Evolutionary conservation across 768 basidiomycete species (phyloP), one percentile per base, ranked within the genome.

Genomic region (Sistotremastrum suecicum): DNA sequence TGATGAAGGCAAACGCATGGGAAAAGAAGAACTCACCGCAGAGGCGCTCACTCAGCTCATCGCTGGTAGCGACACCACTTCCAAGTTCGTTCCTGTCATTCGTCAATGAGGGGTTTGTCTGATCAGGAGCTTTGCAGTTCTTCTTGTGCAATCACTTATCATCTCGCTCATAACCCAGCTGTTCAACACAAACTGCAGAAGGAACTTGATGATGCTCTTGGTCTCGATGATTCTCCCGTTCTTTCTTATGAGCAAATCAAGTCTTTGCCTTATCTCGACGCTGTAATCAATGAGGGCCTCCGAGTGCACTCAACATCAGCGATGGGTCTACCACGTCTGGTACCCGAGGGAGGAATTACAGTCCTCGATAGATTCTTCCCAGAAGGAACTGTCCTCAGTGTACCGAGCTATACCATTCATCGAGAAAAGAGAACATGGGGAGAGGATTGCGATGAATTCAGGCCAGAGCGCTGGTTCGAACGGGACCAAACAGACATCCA

Each of bases 41-140:
- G 91, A 95, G 64, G 82, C 83, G 39, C 62, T 86, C 12, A 89
- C 88, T 1, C 75, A 89, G 41, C 70, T 91, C 11, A 89, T 91
- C 51, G 87, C 87, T 5, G 89, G 89, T 1, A 84, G 82, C 3
- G 90, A 95, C 55, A 95, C 90, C 1, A 94, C 91, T 0, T 90
- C 89, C 40, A 95, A 94, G 85, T 87, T 12, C 9, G 3, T 32
- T 30, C 29, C 38, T 34, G 30, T 33, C 29, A 1, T 41, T 9
- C 4, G 32, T 30, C 44, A 31, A 32, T 32, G 35, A 11, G 45
- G 31, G 4, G 8, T 11, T 11, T 37, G 12, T 34, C 31, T 37
- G 11, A 20, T 30, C 41, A 20, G 28, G 33, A 29, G 29, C 11
- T 33, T 9, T 31, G 33, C 48, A 89, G 86, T 66, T 90, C 88